phyloP scores from a whole-genome alignment of 768 basidiomycete genomes.

The Sporobolomyces roseus region DNA sequence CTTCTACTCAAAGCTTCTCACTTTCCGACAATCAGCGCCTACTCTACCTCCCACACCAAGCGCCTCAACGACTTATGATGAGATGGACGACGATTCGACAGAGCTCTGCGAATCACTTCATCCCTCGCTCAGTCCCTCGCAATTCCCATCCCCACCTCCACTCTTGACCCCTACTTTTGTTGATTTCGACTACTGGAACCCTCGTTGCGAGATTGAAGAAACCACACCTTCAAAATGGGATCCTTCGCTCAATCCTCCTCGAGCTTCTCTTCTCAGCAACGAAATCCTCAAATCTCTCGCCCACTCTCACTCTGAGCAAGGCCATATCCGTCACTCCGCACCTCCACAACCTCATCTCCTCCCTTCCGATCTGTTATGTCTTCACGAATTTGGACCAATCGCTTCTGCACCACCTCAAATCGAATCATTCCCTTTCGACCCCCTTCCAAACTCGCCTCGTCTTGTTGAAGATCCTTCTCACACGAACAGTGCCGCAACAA shows the following conservation, averaged over 20 bases:
- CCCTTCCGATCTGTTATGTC: not conserved
- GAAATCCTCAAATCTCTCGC: not conserved
- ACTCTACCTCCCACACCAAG: not conserved
- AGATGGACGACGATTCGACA: not conserved
- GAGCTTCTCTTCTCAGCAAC: not conserved
- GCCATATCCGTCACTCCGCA: not conserved
- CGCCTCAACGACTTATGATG: not conserved
- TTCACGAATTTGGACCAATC: not conserved
- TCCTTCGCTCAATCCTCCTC: not conserved
- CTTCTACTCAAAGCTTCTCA: conserved; percentile 20
- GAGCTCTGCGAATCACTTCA: too few relatives aligned
- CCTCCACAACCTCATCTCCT: not conserved
- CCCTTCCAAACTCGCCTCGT: conserved; percentile 2
- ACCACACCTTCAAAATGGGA: not conserved
- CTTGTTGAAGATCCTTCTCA: not conserved
- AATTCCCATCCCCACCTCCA: not conserved
- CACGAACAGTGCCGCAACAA: not conserved
- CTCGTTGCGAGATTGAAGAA: too few relatives aligned
- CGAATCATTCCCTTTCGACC: conserved; percentile 11
- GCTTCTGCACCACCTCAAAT: conserved; percentile 31
- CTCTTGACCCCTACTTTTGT: not conserved
- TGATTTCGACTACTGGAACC: not conserved
- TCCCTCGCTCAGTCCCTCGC: not conserved
- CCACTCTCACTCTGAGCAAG: not conserved
- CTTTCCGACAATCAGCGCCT: conserved; percentile 1